These are phyloP conservation scores for Amaranthus tricolor DNA, from an alignment of 179 eudicot genomes.

Conservation along the genomic window DNA sequence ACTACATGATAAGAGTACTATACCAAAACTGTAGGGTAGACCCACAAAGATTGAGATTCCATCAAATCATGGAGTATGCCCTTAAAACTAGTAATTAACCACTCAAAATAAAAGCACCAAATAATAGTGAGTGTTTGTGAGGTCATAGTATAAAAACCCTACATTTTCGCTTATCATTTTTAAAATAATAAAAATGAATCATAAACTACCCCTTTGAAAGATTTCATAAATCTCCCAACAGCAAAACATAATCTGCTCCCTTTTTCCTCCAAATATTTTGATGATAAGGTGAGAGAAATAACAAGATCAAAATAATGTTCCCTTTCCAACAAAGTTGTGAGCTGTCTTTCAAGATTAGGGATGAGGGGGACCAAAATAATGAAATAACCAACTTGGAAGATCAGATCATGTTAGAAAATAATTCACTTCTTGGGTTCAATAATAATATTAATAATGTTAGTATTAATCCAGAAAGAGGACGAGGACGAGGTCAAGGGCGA, in stretches of 20 bases:
- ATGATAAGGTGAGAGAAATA: background rate
- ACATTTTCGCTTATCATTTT: background rate
- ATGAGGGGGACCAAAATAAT: slow-evolving; percentile 20
- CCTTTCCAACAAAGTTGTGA: slow-evolving; percentile 33
- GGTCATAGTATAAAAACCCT: slow-evolving; percentile 7
- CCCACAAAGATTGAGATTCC: slow-evolving; percentile 21
- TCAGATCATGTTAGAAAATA: slow-evolving; percentile 14
- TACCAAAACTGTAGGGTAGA: slow-evolving; percentile 7
- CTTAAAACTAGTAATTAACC: slow-evolving; percentile 2
- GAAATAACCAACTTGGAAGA: slow-evolving; percentile 14
- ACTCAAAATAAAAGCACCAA: background rate
- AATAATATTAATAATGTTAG: background rate
- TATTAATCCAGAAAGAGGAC: slow-evolving; percentile 5
- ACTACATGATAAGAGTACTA: slow-evolving; percentile 2
- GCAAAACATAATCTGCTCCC: slow-evolving; percentile 15
- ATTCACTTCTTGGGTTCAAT: background rate
- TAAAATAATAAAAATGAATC: background rate
- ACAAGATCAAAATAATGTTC: slow-evolving; percentile 16
- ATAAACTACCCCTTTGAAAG: background rate
- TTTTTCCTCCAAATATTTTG: background rate
- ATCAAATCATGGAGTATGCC: slow-evolving; percentile 17
- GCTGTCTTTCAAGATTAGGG: slow-evolving; percentile 30
- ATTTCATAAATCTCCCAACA: slow-evolving; percentile 11
- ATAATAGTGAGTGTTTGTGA: background rate
- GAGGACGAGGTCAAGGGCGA: slow-evolving; percentile 25